Evolutionary conservation across 495 filamentous ascomycete species (phyloP).

Genomic region (Penicillium silybi): DNA sequence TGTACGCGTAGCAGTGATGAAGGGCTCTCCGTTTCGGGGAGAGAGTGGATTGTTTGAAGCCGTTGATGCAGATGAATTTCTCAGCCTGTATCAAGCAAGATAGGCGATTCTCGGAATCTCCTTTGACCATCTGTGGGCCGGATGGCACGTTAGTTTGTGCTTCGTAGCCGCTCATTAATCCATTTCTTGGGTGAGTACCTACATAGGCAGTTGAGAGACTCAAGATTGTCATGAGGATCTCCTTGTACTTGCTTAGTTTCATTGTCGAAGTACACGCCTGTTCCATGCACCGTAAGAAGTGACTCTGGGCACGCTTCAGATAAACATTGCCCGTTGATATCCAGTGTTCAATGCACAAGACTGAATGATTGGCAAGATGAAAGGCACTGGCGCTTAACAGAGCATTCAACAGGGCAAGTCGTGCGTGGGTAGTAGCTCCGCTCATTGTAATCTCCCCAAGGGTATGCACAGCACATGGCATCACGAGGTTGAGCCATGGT

Average conservation of each 20-base stretch:
- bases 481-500: slow-evolving; percentile 13
- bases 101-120: slow-evolving; percentile 11
- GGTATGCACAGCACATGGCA: slow-evolving; percentile 15
- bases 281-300: slow-evolving; percentile 12
- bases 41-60: slow-evolving; percentile 9
- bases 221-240: slow-evolving; percentile 17
- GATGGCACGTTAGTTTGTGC: not conserved
- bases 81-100: slow-evolving; percentile 15
- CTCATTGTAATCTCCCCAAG: slow-evolving; percentile 11
- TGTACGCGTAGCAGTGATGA: slow-evolving; percentile 24
- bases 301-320: slow-evolving; percentile 5
- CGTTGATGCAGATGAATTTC: slow-evolving; percentile 15
- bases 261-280: not conserved
- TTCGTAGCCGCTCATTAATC: too few relatives aligned
- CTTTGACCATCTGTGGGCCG: slow-evolving; percentile 14
- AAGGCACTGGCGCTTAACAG: slow-evolving; percentile 17
- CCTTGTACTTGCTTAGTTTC: slow-evolving; percentile 20
- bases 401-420: slow-evolving; percentile 16
- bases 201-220: slow-evolving; percentile 22
- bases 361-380: slow-evolving; percentile 9
- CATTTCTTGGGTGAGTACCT: slow-evolving; percentile 1
- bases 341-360: not conserved
- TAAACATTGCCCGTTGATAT: slow-evolving; percentile 1
- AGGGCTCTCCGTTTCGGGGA: slow-evolving; percentile 18
- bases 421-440: not conserved